phyloP scores from a whole-genome alignment of 805 yeast genomes.

The Torulaspora quercuum region DNA sequence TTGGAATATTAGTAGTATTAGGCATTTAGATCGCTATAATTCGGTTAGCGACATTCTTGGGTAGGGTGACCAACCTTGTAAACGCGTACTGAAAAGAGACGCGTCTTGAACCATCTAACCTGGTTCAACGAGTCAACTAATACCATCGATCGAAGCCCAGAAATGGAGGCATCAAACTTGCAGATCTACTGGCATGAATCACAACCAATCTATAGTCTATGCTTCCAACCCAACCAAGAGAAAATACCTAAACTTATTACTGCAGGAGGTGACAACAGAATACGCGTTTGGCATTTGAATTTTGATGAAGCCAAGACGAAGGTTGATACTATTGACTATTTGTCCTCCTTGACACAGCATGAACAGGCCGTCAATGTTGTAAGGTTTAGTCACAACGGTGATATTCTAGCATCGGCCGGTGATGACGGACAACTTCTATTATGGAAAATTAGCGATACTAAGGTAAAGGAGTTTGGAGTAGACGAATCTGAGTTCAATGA shows the following conservation, averaged over 20 bases:
- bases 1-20: too few relatives aligned
- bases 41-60: too few relatives aligned
- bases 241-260: slow-evolving; percentile 61
- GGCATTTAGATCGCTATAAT: too few relatives aligned
- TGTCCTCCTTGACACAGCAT: slow-evolving; percentile 80
- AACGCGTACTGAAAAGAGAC: slow-evolving; percentile 5
- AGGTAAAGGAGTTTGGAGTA: slow-evolving; percentile 58
- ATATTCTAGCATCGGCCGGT: slow-evolving; percentile 80
- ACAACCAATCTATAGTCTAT: slow-evolving; percentile 67
- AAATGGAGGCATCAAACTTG: slow-evolving; percentile 28
- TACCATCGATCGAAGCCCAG: not conserved
- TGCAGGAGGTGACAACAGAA: slow-evolving; percentile 91
- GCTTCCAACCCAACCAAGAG: slow-evolving; percentile 51
- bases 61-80: too few relatives aligned
- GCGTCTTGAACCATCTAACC: not conserved
- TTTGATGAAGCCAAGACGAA: slow-evolving; percentile 24
- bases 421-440: slow-evolving; percentile 88
- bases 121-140: not conserved
- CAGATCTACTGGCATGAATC: slow-evolving; percentile 50
- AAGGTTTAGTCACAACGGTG: slow-evolving; percentile 68
- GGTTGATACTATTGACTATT: slow-evolving; percentile 58
- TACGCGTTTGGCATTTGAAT: slow-evolving; percentile 53
- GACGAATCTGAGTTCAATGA: slow-evolving; percentile 47
- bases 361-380: slow-evolving; percentile 94
- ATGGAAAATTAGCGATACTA: slow-evolving; percentile 62